A percentile compares a stretch with the other conserved stretches of the same genome.
phyloP scores from a whole-genome alignment of 2,329 filamentous ascomycete genomes.

The Teratosphaeriaceae sp. region DNA sequence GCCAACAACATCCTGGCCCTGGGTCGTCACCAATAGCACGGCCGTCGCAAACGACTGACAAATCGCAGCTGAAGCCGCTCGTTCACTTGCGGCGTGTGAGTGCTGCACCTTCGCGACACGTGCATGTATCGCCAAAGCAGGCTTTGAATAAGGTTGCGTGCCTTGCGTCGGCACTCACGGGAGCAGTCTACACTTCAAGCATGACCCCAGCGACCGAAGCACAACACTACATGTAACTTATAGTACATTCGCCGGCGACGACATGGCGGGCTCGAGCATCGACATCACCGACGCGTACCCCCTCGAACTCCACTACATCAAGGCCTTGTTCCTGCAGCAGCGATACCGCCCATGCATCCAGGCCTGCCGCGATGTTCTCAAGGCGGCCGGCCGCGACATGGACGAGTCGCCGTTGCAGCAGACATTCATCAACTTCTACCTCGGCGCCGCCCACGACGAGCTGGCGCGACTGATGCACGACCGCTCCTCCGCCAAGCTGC shows the following conservation, averaged over 20 bases:
- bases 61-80: too few relatives aligned
- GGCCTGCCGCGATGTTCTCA: slow-evolving; percentile 22
- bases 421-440: slow-evolving; percentile 41
- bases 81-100: too few relatives aligned
- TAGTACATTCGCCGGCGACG: background rate
- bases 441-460: slow-evolving; percentile 40
- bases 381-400: slow-evolving; percentile 4
- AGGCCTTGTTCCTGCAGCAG: slow-evolving; percentile 21
- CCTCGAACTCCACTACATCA: slow-evolving; percentile 24
- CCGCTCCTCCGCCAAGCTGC: slow-evolving; percentile 40
- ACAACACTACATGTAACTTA: too few relatives aligned
- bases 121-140: too few relatives aligned
- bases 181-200: too few relatives aligned
- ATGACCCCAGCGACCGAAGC: too few relatives aligned
- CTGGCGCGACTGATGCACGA: slow-evolving; percentile 41
- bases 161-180: too few relatives aligned
- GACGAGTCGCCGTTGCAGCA: slow-evolving; percentile 16
- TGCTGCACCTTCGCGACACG: too few relatives aligned
- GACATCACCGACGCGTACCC: slow-evolving; percentile 11
- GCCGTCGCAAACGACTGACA: too few relatives aligned
- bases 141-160: too few relatives aligned
- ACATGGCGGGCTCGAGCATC: slow-evolving; percentile 5
- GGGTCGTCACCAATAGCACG: too few relatives aligned
- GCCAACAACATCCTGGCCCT: too few relatives aligned
- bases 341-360: slow-evolving; percentile 28